These are phyloP conservation scores for Fusarium zealandicum DNA, from an alignment of 2,329 filamentous ascomycete species.

Conservation along the genomic window DNA sequence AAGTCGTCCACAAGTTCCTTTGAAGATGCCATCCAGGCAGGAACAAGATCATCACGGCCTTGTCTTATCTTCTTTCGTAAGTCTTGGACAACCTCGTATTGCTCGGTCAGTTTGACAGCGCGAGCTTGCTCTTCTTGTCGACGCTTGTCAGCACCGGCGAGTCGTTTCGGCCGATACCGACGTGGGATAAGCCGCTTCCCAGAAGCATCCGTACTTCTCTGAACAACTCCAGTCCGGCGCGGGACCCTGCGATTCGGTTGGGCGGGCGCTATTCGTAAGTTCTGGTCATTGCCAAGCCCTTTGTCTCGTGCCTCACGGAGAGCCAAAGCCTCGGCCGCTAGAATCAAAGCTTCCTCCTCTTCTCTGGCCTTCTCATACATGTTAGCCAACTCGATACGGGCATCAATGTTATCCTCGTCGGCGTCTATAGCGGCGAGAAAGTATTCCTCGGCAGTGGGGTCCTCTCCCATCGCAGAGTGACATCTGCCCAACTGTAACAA, in stretches of 20 bases:
- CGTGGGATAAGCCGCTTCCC: constrained; percentile 45
- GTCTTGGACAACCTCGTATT: constrained; percentile 54
- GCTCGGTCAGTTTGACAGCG: constrained; percentile 48
- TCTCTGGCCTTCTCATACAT: constrained; percentile 81
- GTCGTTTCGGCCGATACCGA: constrained; percentile 55
- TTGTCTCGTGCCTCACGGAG: constrained; percentile 60
- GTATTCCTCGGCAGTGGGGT: constrained; percentile 76
- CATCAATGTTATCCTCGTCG: constrained; percentile 76
- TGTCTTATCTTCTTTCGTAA: constrained; percentile 52
- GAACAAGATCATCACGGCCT: constrained; percentile 53
- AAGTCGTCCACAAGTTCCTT: constrained; percentile 69
- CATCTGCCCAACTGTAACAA: constrained; percentile 70
- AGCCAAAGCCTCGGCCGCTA: constrained; percentile 77
- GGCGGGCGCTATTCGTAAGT: background rate
- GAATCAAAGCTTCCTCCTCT: constrained; percentile 77
- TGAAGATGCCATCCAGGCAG: constrained; percentile 65
- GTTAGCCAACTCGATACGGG: constrained; percentile 80
- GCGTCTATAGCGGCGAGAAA: constrained; percentile 78
- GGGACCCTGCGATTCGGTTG: constrained; percentile 18
- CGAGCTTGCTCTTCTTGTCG: constrained; percentile 54
- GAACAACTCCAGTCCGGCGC: constrained; percentile 16
- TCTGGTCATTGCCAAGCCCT: constrained; percentile 10
- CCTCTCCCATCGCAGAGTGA: constrained; percentile 69
- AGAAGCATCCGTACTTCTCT: constrained; percentile 13
- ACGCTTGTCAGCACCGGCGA: constrained; percentile 54